A percentile compares a stretch with the other conserved stretches of the same genome.
phyloP scores from a whole-genome alignment of 2,329 filamentous ascomycete genomes.

The Fusarium beomiforme region DNA sequence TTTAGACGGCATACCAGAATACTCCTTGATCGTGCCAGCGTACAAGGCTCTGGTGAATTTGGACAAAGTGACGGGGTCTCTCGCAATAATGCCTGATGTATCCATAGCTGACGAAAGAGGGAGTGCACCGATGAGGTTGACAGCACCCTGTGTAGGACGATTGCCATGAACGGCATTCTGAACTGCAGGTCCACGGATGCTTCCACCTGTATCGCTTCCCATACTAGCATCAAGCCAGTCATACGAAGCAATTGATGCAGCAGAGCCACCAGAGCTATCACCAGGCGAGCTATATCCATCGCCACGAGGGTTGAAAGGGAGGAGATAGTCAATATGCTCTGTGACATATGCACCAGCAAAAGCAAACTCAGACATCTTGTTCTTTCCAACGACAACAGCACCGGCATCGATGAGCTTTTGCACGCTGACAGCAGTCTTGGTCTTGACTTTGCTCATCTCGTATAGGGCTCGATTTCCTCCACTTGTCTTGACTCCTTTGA shows the following conservation, averaged over 20 bases:
- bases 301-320: conserved; percentile 57
- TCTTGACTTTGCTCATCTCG: neutral
- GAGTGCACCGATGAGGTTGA: conserved; percentile 53
- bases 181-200: conserved; percentile 57
- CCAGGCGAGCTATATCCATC: conserved; percentile 59
- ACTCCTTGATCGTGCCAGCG: neutral
- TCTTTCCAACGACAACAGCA: conserved; percentile 17
- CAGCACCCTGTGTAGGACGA: conserved; percentile 51
- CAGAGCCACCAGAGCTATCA: conserved; percentile 56
- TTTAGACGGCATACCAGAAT: neutral
- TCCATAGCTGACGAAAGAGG: conserved; percentile 55
- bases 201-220: conserved; percentile 32
- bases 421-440: neutral
- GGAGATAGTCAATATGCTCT: conserved; percentile 48
- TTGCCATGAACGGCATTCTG: conserved; percentile 57
- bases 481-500: conserved; percentile 25
- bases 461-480: conserved; percentile 12
- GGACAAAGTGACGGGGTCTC: neutral
- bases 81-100: conserved; percentile 33
- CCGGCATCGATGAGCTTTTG: conserved; percentile 27
- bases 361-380: conserved; percentile 29
- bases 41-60: conserved; percentile 6
- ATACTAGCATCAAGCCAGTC: conserved; percentile 53
- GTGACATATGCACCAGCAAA: neutral
- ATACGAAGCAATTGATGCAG: conserved; percentile 52